Evolutionary conservation across 495 filamentous ascomycete genomes (phyloP).

Genomic region (Penicillium simplicissimum): DNA sequence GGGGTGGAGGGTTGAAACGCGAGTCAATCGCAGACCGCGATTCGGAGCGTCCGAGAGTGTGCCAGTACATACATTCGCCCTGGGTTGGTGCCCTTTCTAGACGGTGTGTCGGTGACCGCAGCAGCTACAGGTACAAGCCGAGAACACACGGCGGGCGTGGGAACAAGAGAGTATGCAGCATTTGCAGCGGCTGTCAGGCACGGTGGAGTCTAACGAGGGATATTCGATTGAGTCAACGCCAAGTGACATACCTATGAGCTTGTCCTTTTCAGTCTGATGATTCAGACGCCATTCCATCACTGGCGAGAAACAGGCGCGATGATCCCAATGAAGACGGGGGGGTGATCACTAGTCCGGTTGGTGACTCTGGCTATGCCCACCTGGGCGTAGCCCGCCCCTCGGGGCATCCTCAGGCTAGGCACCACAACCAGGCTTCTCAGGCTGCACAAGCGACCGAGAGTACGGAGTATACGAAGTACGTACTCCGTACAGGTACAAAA

Average conservation of each 20-base stretch:
- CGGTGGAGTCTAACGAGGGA: background rate
- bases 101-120: background rate
- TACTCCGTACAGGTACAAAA: background rate
- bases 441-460: background rate
- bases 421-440: background rate
- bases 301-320: background rate
- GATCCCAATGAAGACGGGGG: background rate
- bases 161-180: background rate
- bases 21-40: constrained; percentile 18
- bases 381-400: background rate
- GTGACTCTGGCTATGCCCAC: background rate
- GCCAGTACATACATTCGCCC: background rate
- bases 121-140: background rate
- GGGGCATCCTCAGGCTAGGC: background rate
- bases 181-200: background rate
- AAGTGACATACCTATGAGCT: background rate
- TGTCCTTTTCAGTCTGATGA: background rate
- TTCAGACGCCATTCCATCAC: background rate
- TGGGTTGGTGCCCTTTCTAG: background rate
- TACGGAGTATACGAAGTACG: background rate
- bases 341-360: background rate
- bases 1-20: constrained; percentile 1
- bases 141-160: background rate
- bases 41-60: constrained; percentile 11
- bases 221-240: background rate